Conservation (phyloP, 2,329 filamentous ascomycete genomes). For the Colletotrichum sp. region DNA sequence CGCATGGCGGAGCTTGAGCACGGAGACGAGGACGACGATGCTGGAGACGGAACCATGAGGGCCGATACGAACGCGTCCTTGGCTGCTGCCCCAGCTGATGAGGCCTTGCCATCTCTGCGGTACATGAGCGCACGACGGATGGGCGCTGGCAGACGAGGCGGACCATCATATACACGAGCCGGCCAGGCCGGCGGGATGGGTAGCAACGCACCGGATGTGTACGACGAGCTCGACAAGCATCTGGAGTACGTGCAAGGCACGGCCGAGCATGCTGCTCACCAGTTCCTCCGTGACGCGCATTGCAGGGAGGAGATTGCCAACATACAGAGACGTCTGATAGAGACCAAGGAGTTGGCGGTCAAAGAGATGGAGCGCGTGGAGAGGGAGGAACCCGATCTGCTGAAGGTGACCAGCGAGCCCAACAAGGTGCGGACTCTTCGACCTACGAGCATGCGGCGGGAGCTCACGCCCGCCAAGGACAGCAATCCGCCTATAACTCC, state of each 20-base stretch:
- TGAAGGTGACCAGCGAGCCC: conserved; percentile 41
- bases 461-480: conserved; percentile 33
- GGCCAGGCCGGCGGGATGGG: conserved; percentile 20
- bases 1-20: conserved; percentile 61
- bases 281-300: conserved; percentile 86
- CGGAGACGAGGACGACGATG: conserved; percentile 44
- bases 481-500: conserved; percentile 12
- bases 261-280: conserved; percentile 86
- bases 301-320: conserved; percentile 78
- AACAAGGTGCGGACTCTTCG: conserved; percentile 53
- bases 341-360: conserved; percentile 65
- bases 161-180: conserved; percentile 16
- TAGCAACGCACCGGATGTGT: conserved; percentile 49
- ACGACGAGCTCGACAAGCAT: conserved; percentile 77
- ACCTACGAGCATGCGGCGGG: conserved; percentile 57
- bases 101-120: conserved; percentile 41
- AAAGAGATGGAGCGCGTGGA: conserved; percentile 62
- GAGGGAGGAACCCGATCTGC: conserved; percentile 53
- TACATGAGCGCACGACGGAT: conserved; percentile 42
- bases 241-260: conserved; percentile 81
- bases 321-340: conserved; percentile 67
- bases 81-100: conserved; percentile 17
- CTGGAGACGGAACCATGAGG: conserved; percentile 27
- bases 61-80: not conserved
- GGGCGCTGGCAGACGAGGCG: conserved; percentile 26